These are phyloP conservation scores for Phlebiopsis flavidoalba DNA, from an alignment of 768 basidiomycete species.

Conservation along the genomic window DNA sequence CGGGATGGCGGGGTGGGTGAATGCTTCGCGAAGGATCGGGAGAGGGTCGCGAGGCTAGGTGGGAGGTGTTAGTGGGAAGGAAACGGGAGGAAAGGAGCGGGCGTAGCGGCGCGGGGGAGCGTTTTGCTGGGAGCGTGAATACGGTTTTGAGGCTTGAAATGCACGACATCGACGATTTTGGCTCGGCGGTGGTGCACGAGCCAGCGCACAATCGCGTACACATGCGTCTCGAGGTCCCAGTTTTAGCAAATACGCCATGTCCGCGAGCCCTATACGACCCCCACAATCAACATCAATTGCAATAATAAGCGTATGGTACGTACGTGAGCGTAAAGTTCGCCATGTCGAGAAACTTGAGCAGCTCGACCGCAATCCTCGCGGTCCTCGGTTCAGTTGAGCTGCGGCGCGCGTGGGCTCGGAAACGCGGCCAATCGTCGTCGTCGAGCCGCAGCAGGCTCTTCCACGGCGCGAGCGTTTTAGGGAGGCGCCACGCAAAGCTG, in stretches of 20 bases:
- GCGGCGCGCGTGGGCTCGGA: constrained; percentile 52
- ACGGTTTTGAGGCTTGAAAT: constrained; percentile 74
- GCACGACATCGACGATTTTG: constrained; percentile 83
- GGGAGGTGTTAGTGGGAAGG: not conserved
- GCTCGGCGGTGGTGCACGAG: constrained; percentile 88
- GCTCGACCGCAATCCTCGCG: constrained; percentile 60
- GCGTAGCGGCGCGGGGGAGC: constrained; percentile 58
- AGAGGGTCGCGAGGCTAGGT: constrained; percentile 46
- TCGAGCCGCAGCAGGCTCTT: constrained; percentile 83
- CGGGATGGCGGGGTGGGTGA: constrained; percentile 55
- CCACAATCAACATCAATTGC: not conserved
- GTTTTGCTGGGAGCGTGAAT: constrained; percentile 69
- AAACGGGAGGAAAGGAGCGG: not conserved
- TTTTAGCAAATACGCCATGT: constrained; percentile 78
- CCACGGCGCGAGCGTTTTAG: constrained; percentile 83
- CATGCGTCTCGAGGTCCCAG: constrained; percentile 77
- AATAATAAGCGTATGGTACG: constrained; percentile 24
- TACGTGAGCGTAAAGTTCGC: constrained; percentile 75
- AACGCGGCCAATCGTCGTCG: constrained; percentile 40
- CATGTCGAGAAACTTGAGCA: constrained; percentile 71
- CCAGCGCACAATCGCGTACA: constrained; percentile 90
- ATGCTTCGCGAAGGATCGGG: constrained; percentile 57
- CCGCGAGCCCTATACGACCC: constrained; percentile 58
- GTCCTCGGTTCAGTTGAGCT: constrained; percentile 62
- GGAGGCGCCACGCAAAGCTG: constrained; percentile 67